These are phyloP conservation scores for Pythium biforme DNA, from an alignment of 352 stramenopile species.

Conservation along the genomic window DNA sequence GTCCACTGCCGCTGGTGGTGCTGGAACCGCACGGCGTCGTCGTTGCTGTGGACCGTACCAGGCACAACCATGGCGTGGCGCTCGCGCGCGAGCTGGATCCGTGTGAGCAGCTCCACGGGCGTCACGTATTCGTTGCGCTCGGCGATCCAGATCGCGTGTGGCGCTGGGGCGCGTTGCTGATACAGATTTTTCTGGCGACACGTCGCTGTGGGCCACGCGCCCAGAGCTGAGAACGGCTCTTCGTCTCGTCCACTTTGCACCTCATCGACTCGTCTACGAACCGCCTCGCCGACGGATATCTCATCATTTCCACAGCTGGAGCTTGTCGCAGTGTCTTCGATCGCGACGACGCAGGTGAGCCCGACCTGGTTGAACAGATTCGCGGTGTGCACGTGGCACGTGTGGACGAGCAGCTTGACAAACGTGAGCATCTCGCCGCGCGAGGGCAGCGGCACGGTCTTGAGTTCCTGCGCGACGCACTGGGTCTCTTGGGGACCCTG, in stretches of 20 bases:
- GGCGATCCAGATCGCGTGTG: slow-evolving; percentile 29
- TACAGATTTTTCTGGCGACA: background rate
- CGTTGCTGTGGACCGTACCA: background rate
- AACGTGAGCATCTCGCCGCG: slow-evolving; percentile 24
- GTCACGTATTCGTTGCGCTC: slow-evolving; percentile 31
- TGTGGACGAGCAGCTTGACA: slow-evolving; percentile 44
- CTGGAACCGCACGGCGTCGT: background rate
- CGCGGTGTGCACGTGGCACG: slow-evolving; percentile 36
- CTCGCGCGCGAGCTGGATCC: slow-evolving; percentile 30
- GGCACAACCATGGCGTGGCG: slow-evolving; percentile 7
- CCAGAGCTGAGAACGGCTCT: background rate
- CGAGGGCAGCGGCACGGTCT: slow-evolving; percentile 36
- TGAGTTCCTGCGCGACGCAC: slow-evolving; percentile 42
- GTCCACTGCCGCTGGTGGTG: slow-evolving; percentile 7
- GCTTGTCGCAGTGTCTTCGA: background rate
- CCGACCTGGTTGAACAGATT: slow-evolving; percentile 64
- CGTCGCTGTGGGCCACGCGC: background rate
- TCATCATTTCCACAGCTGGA: background rate
- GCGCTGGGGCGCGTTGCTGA: background rate
- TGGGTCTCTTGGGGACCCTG: slow-evolving; percentile 27
- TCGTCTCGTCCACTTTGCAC: background rate
- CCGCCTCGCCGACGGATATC: background rate
- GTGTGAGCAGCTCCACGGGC: slow-evolving; percentile 35
- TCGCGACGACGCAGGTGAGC: slow-evolving; percentile 30
- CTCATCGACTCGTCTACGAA: background rate